Conservation (phyloP, 192 early-diverging fungal genomes). For the Coemansia reversa region DNA sequence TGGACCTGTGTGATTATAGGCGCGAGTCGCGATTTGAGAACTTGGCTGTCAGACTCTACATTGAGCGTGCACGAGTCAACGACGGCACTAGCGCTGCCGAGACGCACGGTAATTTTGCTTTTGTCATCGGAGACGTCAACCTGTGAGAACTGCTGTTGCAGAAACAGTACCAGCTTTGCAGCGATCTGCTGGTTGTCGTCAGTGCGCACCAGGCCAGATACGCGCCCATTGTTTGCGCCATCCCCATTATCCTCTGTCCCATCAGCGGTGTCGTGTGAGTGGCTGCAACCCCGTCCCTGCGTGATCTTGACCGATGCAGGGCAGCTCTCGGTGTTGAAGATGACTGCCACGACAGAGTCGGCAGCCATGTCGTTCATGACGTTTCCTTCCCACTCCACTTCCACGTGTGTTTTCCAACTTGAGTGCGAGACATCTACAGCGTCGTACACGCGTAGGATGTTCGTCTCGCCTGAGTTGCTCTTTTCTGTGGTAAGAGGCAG, state of each 20-base stretch:
- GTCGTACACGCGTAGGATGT: slow-evolving; percentile 63
- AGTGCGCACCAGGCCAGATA: slow-evolving; percentile 15
- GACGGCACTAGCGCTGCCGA: slow-evolving; percentile 19
- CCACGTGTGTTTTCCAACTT: slow-evolving; percentile 57
- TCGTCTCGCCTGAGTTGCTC: slow-evolving; percentile 17
- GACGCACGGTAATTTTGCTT: slow-evolving; percentile 23
- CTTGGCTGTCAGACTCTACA: slow-evolving; percentile 30
- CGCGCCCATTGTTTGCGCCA: not conserved
- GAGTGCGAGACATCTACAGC: slow-evolving; percentile 69
- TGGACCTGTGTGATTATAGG: slow-evolving; percentile 35
- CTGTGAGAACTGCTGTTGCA: slow-evolving; percentile 46
- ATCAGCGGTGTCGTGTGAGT: slow-evolving; percentile 6
- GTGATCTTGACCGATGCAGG: slow-evolving; percentile 84
- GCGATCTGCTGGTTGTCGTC: slow-evolving; percentile 17
- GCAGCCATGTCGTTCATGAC: slow-evolving; percentile 94
- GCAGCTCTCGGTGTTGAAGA: slow-evolving; percentile 80
- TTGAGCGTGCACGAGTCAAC: slow-evolving; percentile 30
- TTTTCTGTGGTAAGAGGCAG: slow-evolving; percentile 34
- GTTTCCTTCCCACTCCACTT: slow-evolving; percentile 90
- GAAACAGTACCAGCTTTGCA: slow-evolving; percentile 32
- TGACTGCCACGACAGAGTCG: slow-evolving; percentile 85
- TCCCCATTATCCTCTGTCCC: not conserved
- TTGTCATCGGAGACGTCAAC: slow-evolving; percentile 19
- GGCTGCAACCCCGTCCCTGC: slow-evolving; percentile 30
- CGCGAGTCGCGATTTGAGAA: slow-evolving; percentile 33